Conservation (phyloP, 2,329 filamentous ascomycete species). For the Eutypella sp. region DNA sequence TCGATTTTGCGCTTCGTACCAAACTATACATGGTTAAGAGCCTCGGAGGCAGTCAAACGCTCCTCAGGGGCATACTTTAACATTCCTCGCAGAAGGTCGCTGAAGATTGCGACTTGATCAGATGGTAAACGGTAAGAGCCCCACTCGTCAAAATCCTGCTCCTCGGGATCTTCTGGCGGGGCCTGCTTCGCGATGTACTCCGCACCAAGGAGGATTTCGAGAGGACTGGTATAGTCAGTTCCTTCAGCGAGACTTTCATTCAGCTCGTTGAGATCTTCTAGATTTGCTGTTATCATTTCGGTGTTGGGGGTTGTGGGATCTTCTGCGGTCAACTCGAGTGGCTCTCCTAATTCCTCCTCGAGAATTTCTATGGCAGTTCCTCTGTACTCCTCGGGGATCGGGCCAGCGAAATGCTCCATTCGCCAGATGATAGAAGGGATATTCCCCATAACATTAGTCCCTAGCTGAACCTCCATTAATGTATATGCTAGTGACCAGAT, state of each 20-base stretch:
- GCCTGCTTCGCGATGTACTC: background rate
- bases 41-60: background rate
- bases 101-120: background rate
- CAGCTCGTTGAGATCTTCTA: background rate
- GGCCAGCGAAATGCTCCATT: background rate
- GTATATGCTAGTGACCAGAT: slow-evolving; percentile 2
- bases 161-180: background rate
- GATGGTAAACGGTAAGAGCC: background rate
- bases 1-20: background rate
- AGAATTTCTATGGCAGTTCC: background rate
- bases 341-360: background rate
- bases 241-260: background rate
- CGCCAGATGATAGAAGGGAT: background rate
- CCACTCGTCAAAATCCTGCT: background rate
- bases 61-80: background rate
- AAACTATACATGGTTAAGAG: background rate
- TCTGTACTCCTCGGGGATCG: background rate
- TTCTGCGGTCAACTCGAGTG: no score
- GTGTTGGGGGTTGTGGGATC: background rate
- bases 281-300: background rate
- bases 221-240: background rate
- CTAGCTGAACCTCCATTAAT: background rate
- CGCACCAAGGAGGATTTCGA: background rate
- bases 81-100: background rate
- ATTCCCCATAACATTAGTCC: background rate